These are phyloP conservation scores for Penicillium sp. DNA, from an alignment of 2,329 filamentous ascomycete species.

Conservation along the genomic window DNA sequence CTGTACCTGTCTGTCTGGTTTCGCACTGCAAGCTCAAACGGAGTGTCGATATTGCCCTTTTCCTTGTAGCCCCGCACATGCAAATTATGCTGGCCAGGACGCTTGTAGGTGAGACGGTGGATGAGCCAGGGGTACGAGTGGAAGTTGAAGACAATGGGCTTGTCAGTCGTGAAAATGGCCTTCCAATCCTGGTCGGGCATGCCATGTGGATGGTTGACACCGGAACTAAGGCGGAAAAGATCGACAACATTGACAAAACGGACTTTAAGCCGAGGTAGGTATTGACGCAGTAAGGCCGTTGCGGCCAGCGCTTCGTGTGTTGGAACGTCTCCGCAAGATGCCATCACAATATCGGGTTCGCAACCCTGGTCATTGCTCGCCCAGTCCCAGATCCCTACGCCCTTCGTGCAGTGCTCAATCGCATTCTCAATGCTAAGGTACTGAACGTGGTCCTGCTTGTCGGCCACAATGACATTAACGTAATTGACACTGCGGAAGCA, in stretches of 20 bases:
- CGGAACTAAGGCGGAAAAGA: conserved; percentile 75
- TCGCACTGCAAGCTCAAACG: conserved; percentile 74
- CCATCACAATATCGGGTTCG: conserved; percentile 76
- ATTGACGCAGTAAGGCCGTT: conserved; percentile 68
- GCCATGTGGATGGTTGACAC: conserved; percentile 72
- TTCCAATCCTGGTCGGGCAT: conserved; percentile 68
- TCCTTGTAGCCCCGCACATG: conserved; percentile 79
- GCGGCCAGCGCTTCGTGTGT: conserved; percentile 75
- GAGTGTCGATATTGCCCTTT: conserved; percentile 83
- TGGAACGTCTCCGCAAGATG: conserved; percentile 72
- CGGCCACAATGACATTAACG: conserved; percentile 77
- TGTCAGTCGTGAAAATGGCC: conserved; percentile 70
- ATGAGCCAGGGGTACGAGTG: conserved; percentile 81
- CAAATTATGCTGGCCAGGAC: conserved; percentile 67
- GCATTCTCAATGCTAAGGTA: conserved; percentile 74
- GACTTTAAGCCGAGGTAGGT: conserved; percentile 72
- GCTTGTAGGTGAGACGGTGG: conserved; percentile 74
- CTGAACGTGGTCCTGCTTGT: conserved; percentile 78
- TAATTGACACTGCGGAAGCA: conserved; percentile 74
- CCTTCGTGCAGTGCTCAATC: conserved; percentile 75
- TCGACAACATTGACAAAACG: conserved; percentile 80
- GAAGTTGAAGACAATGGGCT: conserved; percentile 80
- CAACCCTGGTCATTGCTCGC: conserved; percentile 69
- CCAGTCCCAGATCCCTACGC: conserved; percentile 75
- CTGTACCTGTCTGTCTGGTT: conserved; percentile 78